These are phyloP conservation scores for Aspergillus homomorphus DNA, from an alignment of 495 filamentous ascomycete species.

Conservation along the genomic window DNA sequence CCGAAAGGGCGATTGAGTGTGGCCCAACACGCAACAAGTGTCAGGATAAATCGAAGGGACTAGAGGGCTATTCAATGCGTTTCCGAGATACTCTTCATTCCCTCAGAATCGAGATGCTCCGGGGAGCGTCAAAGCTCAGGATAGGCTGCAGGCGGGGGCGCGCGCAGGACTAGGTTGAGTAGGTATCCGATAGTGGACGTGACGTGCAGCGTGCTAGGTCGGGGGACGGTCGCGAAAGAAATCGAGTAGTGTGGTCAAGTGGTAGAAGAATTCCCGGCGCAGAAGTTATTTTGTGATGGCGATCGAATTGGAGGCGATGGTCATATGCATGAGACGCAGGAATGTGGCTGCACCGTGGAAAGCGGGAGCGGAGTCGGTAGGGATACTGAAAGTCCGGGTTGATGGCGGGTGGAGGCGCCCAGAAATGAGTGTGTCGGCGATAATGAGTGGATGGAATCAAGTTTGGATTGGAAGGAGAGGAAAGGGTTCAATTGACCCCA, in stretches of 20 bases:
- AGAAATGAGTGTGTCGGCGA: conserved; percentile 6
- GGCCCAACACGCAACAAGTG: no score
- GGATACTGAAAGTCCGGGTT: conserved; percentile 7
- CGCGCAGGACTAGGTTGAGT: neutral
- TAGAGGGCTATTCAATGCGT: neutral
- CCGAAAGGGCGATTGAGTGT: neutral
- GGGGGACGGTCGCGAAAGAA: conserved; percentile 11
- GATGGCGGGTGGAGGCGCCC: conserved; percentile 9
- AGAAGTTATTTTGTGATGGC: conserved; percentile 7
- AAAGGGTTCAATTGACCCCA: conserved; percentile 7
- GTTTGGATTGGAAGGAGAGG: conserved; percentile 12
- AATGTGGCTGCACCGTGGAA: conserved; percentile 24
- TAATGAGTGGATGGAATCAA: conserved; percentile 7
- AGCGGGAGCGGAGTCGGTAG: conserved; percentile 15
- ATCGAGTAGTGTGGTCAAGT: conserved; percentile 1
- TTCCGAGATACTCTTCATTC: conserved; percentile 12
- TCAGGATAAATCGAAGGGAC: neutral
- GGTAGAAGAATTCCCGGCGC: neutral
- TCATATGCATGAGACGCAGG: conserved; percentile 14
- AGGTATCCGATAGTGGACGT: conserved; percentile 13
- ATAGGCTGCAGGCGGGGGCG: neutral
- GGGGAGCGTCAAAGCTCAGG: neutral
- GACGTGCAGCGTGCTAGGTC: conserved; percentile 14
- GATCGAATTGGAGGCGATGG: conserved; percentile 14
- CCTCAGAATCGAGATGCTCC: conserved; percentile 5